A percentile compares a stretch with the other conserved stretches of the same genome.
These are phyloP conservation scores for Chaetomium tenue DNA, from an alignment of 495 filamentous ascomycete species.

Conservation along the genomic window DNA sequence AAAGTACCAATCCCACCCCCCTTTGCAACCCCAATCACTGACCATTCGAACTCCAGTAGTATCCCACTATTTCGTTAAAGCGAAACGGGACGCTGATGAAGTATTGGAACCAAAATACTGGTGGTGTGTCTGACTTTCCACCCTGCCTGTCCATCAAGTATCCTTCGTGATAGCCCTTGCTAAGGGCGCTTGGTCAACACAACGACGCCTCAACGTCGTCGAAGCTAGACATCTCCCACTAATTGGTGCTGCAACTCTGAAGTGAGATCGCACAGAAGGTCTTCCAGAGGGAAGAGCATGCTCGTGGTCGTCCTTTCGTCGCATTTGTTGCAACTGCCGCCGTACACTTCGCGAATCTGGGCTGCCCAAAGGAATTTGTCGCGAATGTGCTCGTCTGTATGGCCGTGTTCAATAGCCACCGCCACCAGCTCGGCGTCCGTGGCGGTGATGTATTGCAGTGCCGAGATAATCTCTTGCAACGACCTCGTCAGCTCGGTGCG, in stretches of 20 bases:
- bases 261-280: conserved; percentile 12
- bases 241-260: conserved; percentile 13
- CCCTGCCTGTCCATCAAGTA: too few species aligned
- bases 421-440: conserved; percentile 9
- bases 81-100: too few species aligned
- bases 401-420: neutral
- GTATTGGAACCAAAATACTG: too few species aligned
- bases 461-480: conserved; percentile 8
- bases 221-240: neutral
- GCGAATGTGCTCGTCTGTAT: neutral
- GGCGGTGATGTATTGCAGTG: conserved; percentile 8
- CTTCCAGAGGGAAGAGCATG: conserved; percentile 20
- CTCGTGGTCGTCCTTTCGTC: conserved; percentile 17
- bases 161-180: too few species aligned
- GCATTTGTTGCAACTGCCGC: conserved; percentile 15
- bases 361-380: neutral
- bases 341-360: conserved; percentile 2
- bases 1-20: too few species aligned
- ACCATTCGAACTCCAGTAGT: too few species aligned
- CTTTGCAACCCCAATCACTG: too few species aligned
- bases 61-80: too few species aligned
- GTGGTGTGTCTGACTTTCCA: too few species aligned
- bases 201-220: too few species aligned
- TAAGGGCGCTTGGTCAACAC: too few species aligned
- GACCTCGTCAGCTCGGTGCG: neutral